These are phyloP conservation scores for Artemisia princeps DNA, from an alignment of 140 eudicot species.

Conservation along the genomic window DNA sequence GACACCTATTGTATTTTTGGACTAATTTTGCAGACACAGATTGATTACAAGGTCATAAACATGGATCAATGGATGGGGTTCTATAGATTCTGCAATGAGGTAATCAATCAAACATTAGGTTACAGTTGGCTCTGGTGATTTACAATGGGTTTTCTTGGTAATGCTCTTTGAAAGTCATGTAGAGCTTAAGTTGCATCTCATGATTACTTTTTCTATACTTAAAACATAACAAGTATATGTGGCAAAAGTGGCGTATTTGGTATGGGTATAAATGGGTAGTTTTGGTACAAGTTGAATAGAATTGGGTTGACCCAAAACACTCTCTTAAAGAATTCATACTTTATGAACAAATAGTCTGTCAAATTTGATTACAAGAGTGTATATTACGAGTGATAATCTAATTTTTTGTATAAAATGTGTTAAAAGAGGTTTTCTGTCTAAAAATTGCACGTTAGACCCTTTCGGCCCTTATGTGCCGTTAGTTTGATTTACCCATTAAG, in stretches of 20 bases:
- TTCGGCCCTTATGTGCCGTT: too few relatives aligned
- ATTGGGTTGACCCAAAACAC: not conserved
- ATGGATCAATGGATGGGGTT: constrained; percentile 97
- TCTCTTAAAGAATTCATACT: not conserved
- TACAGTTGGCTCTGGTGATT: constrained; percentile 6
- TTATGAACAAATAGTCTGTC: not conserved
- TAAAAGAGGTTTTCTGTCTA: not conserved
- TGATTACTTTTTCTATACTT: too few relatives aligned
- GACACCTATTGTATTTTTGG: constrained; percentile 1
- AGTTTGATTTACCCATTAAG: not conserved
- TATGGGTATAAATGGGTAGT: too few relatives aligned
- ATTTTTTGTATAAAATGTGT: not conserved
- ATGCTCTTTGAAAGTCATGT: too few relatives aligned
- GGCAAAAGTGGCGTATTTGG: too few relatives aligned
- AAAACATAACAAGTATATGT: too few relatives aligned
- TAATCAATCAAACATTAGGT: constrained; percentile 17
- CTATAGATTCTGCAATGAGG: constrained; percentile 85
- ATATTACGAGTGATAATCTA: not conserved
- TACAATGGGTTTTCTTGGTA: not conserved
- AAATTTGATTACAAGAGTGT: not conserved
- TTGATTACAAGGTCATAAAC: constrained; percentile 85
- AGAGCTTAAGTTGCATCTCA: not conserved
- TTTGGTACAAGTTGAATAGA: not conserved
- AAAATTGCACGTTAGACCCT: not conserved
- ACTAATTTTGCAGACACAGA: constrained; percentile 49